These are phyloP conservation scores for Sutorius australiensis DNA, from an alignment of 768 basidiomycete genomes.

Conservation along the genomic window DNA sequence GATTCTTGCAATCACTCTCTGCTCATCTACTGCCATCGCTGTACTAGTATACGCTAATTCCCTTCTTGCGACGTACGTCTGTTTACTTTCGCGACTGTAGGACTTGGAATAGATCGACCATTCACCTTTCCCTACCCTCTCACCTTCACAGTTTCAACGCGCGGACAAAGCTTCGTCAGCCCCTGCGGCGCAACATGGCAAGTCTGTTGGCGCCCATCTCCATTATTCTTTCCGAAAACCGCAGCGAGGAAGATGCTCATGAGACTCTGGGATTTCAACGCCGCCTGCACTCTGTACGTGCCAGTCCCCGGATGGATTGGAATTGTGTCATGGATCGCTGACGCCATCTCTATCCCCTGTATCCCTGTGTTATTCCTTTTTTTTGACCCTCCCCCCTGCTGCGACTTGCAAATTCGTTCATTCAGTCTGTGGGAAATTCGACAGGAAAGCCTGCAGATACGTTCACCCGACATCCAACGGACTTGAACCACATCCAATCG, in stretches of 20 bases:
- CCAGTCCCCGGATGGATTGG: too few species aligned
- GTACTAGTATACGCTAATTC: constrained; percentile 25
- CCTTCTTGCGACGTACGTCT: constrained; percentile 23
- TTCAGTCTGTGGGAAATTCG: not conserved
- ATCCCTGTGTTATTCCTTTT: not conserved
- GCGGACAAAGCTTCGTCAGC: constrained; percentile 9
- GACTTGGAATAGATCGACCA: not conserved
- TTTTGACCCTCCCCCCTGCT: too few species aligned
- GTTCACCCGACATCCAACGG: not conserved
- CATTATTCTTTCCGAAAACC: not conserved
- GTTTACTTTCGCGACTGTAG: not conserved
- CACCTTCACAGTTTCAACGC: constrained; percentile 18
- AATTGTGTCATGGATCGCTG: not conserved
- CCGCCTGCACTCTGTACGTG: constrained; percentile 3
- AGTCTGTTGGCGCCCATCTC: constrained; percentile 3
- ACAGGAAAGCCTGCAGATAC: constrained; percentile 5
- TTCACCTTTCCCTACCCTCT: not conserved
- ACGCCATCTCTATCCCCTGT: not conserved
- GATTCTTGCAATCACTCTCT: too few species aligned
- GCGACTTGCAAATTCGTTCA: not conserved
- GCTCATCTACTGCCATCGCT: not conserved
- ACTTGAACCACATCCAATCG: not conserved
- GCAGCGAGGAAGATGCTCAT: not conserved
- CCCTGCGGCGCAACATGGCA: not conserved
- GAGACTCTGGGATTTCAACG: not conserved